Percentiles rank a stretch among this genome's conserved stretches.
Evolutionary conservation across 371 early-diverging fungal species (phyloP).

Genomic region (Lichtheimia ornata): DNA sequence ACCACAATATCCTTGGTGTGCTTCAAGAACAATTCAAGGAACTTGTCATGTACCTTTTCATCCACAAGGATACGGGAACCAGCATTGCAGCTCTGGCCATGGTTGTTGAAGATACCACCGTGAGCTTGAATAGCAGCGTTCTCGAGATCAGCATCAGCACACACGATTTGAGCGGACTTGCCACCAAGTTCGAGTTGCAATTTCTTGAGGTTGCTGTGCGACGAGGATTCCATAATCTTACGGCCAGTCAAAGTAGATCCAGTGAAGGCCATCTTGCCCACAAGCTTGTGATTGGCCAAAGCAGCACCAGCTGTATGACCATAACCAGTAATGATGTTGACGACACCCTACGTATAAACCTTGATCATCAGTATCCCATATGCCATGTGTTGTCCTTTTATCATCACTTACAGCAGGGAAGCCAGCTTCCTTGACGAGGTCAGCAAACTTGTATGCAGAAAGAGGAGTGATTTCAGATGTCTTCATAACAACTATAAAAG

Average conservation of each 20-base stretch:
- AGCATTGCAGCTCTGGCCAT: conserved; percentile 91
- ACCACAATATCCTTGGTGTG: conserved; percentile 57
- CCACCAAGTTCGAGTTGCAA: conserved; percentile 91
- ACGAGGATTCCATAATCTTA: conserved; percentile 68
- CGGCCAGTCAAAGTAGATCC: conserved; percentile 79
- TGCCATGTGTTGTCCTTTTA: neutral
- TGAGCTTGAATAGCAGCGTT: conserved; percentile 71
- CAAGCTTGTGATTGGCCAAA: conserved; percentile 26
- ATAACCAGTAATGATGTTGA: conserved; percentile 71
- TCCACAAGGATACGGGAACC: conserved; percentile 85
- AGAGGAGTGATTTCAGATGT: conserved; percentile 62
- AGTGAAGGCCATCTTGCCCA: conserved; percentile 55
- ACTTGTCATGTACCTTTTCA: conserved; percentile 70
- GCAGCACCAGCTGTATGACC: conserved; percentile 38
- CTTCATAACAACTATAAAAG: conserved; percentile 48
- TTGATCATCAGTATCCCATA: neutral
- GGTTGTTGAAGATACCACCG: conserved; percentile 77
- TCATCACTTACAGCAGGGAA: conserved; percentile 43
- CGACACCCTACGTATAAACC: conserved; percentile 58
- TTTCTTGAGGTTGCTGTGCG: conserved; percentile 70
- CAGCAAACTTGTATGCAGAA: conserved; percentile 45
- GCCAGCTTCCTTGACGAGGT: conserved; percentile 46
- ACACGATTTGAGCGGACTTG: conserved; percentile 88
- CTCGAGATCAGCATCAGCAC: conserved; percentile 82
- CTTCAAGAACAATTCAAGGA: conserved; percentile 66